Conservation (phyloP, 2,329 filamentous ascomycete genomes). For the Fusarium ambrosium region DNA sequence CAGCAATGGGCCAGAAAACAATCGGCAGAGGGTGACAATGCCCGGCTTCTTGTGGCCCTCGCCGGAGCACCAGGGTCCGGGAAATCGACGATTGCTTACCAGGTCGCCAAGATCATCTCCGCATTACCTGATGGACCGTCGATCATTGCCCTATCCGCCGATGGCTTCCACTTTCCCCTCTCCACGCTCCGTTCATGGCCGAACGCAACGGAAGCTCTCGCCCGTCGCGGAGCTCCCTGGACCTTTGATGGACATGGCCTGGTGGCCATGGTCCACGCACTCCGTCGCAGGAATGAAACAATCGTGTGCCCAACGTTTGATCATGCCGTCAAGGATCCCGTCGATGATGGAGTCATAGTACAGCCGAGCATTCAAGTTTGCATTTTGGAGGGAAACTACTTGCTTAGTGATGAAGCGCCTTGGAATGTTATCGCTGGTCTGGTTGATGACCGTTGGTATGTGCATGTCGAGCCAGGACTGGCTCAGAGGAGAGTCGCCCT, state of each 20-base stretch:
- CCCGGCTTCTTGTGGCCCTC: conserved; percentile 39
- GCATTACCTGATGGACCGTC: conserved; percentile 27
- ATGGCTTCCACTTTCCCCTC: conserved; percentile 49
- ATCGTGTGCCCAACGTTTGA: conserved; percentile 73
- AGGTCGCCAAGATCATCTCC: conserved; percentile 27
- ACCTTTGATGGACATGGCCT: conserved; percentile 49
- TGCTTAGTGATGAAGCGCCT: conserved; percentile 48
- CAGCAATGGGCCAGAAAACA: conserved; percentile 40
- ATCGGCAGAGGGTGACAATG: conserved; percentile 15
- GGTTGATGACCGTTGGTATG: conserved; percentile 58
- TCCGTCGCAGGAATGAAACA: conserved; percentile 23
- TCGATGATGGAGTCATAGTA: conserved; percentile 73
- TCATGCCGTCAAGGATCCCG: conserved; percentile 81
- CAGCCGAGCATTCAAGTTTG: conserved; percentile 69
- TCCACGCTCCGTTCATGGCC: conserved; percentile 46
- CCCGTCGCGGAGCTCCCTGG: conserved; percentile 51
- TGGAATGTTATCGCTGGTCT: conserved; percentile 52
- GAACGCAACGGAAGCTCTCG: conserved; percentile 49
- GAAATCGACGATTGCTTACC: conserved; percentile 39
- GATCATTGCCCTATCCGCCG: conserved; percentile 44
- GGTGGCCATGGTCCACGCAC: conserved; percentile 34
- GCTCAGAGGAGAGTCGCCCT: conserved; percentile 55
- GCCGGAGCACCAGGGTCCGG: conserved; percentile 40
- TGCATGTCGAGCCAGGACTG: conserved; percentile 54
- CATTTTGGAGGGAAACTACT: conserved; percentile 79